Conservation (phyloP, 1,284 basidiomycete genomes). For the Dichomitus squalens region DNA sequence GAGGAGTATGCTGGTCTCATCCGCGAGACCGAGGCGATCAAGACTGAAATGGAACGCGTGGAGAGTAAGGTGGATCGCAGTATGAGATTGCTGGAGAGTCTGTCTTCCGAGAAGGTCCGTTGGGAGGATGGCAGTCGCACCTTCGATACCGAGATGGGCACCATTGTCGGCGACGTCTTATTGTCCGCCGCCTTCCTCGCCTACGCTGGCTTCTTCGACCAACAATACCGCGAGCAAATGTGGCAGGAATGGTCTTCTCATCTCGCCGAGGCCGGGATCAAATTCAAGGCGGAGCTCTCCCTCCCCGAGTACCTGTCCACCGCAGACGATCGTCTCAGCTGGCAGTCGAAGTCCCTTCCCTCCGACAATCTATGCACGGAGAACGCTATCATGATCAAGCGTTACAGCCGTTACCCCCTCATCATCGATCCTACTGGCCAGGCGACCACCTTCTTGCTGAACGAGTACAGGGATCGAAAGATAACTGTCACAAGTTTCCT, state of each 20-base stretch:
- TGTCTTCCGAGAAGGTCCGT: slow-evolving; percentile 92
- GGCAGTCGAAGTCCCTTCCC: slow-evolving; percentile 95
- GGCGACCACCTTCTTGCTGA: slow-evolving; percentile 91
- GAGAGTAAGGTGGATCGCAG: slow-evolving; percentile 97
- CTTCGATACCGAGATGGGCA: slow-evolving; percentile 98
- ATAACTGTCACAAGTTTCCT: slow-evolving; percentile 98
- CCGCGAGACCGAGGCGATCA: slow-evolving; percentile 97
- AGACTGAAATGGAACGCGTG: slow-evolving; percentile 97
- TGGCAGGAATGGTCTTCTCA: slow-evolving; percentile 96
- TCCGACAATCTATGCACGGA: slow-evolving; percentile 96
- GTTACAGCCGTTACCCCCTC: slow-evolving; percentile 97
- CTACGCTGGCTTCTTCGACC: slow-evolving; percentile 98
- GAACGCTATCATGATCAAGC: slow-evolving; percentile 99
- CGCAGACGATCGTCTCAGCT: slow-evolving; percentile 93
- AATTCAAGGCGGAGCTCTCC: slow-evolving; percentile 91
- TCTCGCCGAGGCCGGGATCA: slow-evolving; percentile 87
- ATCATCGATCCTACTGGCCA: slow-evolving; percentile 99
- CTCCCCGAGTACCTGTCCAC: slow-evolving; percentile 97
- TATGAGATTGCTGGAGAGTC: slow-evolving; percentile 92
- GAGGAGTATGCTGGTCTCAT: slow-evolving; percentile 97
- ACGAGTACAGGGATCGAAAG: slow-evolving; percentile 95
- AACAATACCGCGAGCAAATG: slow-evolving; percentile 97
- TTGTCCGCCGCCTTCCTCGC: slow-evolving; percentile 97
- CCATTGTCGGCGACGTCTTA: slow-evolving; percentile 96
- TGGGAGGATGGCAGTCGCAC: slow-evolving; percentile 97